phyloP scores from a whole-genome alignment of 2,329 filamentous ascomycete genomes.

The Exophiala dermatitidis region DNA sequence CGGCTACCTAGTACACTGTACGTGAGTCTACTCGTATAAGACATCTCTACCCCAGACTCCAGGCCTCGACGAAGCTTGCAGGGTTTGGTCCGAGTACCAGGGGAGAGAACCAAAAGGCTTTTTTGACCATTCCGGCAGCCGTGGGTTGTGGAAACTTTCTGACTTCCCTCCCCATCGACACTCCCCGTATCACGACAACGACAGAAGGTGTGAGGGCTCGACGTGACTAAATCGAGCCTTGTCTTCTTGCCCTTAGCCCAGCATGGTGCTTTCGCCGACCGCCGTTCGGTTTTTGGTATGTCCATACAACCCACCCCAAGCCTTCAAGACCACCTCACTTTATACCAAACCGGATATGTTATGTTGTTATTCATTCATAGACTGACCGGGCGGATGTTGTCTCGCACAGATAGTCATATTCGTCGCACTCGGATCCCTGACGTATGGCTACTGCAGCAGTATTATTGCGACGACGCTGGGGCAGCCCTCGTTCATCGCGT shows the following conservation, averaged over 20 bases:
- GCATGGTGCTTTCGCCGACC: background rate
- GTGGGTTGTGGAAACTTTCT: too few species aligned
- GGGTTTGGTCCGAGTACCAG: too few species aligned
- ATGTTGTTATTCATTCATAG: background rate
- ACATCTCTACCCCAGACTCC: too few species aligned
- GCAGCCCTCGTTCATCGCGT: constrained; percentile 40
- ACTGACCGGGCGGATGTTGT: too few species aligned
- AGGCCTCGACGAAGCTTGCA: too few species aligned
- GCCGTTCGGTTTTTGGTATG: background rate
- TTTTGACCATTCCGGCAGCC: too few species aligned
- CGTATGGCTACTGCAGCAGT: constrained; percentile 1
- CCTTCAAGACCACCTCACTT: too few species aligned
- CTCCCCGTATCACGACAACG: background rate
- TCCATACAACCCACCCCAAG: background rate
- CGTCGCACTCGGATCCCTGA: constrained; percentile 2
- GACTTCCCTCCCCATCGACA: background rate
- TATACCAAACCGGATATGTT: too few species aligned
- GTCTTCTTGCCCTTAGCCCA: too few species aligned
- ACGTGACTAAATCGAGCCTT: background rate
- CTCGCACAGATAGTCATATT: constrained; percentile 3
- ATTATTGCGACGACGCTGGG: constrained; percentile 27
- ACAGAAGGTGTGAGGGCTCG: background rate
- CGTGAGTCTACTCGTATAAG: too few species aligned
- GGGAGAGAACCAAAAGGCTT: too few species aligned
- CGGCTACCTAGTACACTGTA: too few species aligned